These are phyloP conservation scores for Talaromyces sp. DNA, from an alignment of 2,329 filamentous ascomycete species.

Conservation along the genomic window DNA sequence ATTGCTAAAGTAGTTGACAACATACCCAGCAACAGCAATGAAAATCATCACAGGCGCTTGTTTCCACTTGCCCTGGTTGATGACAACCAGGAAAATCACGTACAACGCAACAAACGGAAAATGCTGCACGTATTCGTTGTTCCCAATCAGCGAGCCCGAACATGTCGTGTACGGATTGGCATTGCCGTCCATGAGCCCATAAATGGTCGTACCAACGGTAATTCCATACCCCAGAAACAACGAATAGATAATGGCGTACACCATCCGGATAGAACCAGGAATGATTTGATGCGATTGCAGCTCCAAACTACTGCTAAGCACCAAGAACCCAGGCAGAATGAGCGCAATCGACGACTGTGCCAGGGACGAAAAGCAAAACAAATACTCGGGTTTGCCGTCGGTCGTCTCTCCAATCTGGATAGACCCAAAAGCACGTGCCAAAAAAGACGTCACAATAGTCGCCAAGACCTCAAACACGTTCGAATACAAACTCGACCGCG, in stretches of 20 bases:
- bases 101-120: constrained; percentile 72
- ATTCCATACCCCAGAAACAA: constrained; percentile 69
- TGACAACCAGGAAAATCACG: constrained; percentile 67
- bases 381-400: constrained; percentile 23
- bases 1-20: constrained; percentile 69
- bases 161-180: constrained; percentile 49
- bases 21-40: constrained; percentile 69
- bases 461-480: constrained; percentile 63
- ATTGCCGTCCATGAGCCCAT: constrained; percentile 54
- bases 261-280: constrained; percentile 66
- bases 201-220: constrained; percentile 61
- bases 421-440: constrained; percentile 64
- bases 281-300: constrained; percentile 65
- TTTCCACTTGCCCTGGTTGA: constrained; percentile 77
- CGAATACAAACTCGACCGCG: constrained; percentile 62
- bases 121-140: constrained; percentile 42
- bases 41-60: constrained; percentile 71
- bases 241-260: constrained; percentile 70
- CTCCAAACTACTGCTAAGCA: constrained; percentile 58
- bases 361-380: constrained; percentile 68
- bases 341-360: constrained; percentile 69
- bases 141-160: constrained; percentile 43
- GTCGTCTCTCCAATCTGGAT: constrained; percentile 43
- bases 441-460: constrained; percentile 61
- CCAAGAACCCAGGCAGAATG: constrained; percentile 66